Evolutionary conservation across 1,139 yeast species (phyloP).

Genomic region (Geotrichum siamense): DNA sequence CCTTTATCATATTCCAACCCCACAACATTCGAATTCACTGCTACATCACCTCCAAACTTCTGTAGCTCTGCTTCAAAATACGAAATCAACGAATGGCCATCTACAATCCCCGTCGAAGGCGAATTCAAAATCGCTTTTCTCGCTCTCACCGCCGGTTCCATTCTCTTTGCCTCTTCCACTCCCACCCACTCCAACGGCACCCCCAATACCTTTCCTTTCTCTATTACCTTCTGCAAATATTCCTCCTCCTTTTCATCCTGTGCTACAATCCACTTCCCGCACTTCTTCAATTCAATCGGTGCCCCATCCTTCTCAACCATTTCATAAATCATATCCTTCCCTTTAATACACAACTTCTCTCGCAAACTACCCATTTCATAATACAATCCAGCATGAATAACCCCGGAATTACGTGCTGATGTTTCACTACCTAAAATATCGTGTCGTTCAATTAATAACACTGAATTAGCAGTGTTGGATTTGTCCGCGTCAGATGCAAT

Average conservation of each 20-base stretch:
- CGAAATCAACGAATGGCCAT: constrained; percentile 68
- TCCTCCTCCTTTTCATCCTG: constrained; percentile 59
- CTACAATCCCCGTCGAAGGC: constrained; percentile 80
- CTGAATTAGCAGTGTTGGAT: constrained; percentile 37
- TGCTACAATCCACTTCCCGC: constrained; percentile 85
- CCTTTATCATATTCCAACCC: constrained; percentile 35
- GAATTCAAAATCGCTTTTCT: constrained; percentile 56
- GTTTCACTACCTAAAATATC: constrained; percentile 66
- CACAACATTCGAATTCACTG: constrained; percentile 52
- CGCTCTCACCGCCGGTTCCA: constrained; percentile 65
- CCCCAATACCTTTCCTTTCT: constrained; percentile 41
- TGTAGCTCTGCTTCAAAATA: constrained; percentile 51
- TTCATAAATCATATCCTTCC: constrained; percentile 60
- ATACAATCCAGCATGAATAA: constrained; percentile 85
- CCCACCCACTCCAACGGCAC: constrained; percentile 57
- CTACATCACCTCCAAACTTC: constrained; percentile 56
- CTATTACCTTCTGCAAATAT: constrained; percentile 47
- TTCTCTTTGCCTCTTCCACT: constrained; percentile 37
- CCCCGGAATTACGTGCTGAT: constrained; percentile 82
- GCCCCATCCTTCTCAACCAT: constrained; percentile 38
- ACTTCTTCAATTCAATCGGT: constrained; percentile 50
- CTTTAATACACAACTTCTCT: constrained; percentile 62
- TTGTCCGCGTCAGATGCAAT: constrained; percentile 37
- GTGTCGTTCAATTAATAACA: constrained; percentile 65
- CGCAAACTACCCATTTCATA: constrained; percentile 65